These are phyloP conservation scores for Syzygium aqueum DNA, from an alignment of 345 rosid genomes.

Conservation along the genomic window DNA sequence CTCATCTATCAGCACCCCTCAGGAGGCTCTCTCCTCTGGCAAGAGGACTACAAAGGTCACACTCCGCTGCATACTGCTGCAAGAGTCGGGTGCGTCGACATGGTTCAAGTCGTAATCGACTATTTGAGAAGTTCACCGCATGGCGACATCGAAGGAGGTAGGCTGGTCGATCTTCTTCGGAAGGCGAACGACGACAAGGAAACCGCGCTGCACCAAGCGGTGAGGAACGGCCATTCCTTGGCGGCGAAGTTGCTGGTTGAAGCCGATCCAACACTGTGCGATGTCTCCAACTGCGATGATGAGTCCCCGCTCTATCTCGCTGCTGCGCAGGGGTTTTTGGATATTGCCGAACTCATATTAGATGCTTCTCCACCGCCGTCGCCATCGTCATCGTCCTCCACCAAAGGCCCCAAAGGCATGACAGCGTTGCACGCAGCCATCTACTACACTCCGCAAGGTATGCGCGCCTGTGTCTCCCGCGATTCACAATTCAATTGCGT, in stretches of 20 bases:
- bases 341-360: conserved; percentile 1
- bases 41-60: conserved; percentile 2
- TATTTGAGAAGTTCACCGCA: background rate
- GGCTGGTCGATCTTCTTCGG: conserved; percentile 1
- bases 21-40: background rate
- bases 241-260: conserved; percentile 3
- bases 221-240: background rate
- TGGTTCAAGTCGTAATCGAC: background rate
- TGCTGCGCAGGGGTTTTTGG: background rate
- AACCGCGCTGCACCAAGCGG: conserved; percentile 6
- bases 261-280: conserved; percentile 1
- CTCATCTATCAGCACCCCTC: background rate
- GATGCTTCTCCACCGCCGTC: background rate
- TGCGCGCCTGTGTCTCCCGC: background rate
- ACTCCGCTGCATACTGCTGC: background rate
- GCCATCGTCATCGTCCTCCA: background rate
- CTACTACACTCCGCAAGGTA: conserved; percentile 5
- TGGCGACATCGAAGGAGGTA: background rate
- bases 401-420: conserved; percentile 7
- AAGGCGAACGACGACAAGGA: background rate
- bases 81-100: background rate
- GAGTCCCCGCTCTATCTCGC: conserved; percentile 9
- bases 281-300: background rate
- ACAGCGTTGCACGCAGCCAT: conserved; percentile 11
- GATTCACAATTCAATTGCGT: background rate